These are phyloP conservation scores for Tephrocybe sp. DNA, from an alignment of 768 basidiomycete genomes.

Conservation along the genomic window DNA sequence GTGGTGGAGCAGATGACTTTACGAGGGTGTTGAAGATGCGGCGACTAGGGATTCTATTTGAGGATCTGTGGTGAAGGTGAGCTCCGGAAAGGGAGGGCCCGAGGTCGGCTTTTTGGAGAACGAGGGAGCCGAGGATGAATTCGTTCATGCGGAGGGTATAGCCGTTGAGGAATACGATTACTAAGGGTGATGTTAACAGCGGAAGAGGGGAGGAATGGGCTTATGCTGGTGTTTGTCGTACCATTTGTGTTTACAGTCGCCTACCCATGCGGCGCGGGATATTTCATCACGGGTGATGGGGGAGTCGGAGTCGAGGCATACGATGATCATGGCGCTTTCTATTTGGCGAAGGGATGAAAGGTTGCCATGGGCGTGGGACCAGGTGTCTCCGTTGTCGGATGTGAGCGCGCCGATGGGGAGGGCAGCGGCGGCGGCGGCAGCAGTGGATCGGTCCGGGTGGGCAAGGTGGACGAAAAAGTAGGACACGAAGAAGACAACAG, in stretches of 20 bases:
- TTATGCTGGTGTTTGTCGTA: conserved; percentile 95
- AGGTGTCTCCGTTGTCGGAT: conserved; percentile 84
- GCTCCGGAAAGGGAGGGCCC: conserved; percentile 58
- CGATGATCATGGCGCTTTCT: conserved; percentile 86
- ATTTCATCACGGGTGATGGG: conserved; percentile 83
- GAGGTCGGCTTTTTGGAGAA: conserved; percentile 72
- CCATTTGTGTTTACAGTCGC: conserved; percentile 88
- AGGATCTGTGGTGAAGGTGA: conserved; percentile 73
- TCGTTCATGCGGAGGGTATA: conserved; percentile 95
- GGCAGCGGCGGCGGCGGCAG: conserved; percentile 67
- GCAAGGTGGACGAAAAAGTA: conserved; percentile 93
- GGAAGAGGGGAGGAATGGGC: conserved; percentile 21
- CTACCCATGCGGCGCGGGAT: conserved; percentile 85
- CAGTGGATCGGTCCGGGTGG: conserved; percentile 52
- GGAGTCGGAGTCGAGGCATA: conserved; percentile 80
- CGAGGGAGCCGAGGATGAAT: conserved; percentile 80
- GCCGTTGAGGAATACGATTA: conserved; percentile 93
- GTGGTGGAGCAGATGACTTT: conserved; percentile 73
- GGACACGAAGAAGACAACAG: conserved; percentile 89
- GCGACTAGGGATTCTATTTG: too few relatives aligned
- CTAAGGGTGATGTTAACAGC: conserved; percentile 49
- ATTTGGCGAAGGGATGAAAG: conserved; percentile 82
- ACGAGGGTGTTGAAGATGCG: conserved; percentile 82
- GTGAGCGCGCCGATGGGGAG: conserved; percentile 81
- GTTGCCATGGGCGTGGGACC: conserved; percentile 80